These are phyloP conservation scores for Candida sithepensis DNA, from an alignment of 805 yeast genomes.

Conservation along the genomic window DNA sequence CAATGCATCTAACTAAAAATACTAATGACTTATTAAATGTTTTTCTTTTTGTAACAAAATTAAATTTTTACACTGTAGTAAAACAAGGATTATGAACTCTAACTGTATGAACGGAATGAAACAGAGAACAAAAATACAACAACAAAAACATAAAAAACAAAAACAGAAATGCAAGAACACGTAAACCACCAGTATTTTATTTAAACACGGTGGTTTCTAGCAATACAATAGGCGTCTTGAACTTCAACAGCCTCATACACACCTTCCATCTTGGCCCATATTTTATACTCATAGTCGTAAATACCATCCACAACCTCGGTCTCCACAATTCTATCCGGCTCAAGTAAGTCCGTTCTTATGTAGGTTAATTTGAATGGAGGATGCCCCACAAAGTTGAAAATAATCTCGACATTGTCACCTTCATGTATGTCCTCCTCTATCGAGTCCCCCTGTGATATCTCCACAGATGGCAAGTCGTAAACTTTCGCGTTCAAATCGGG, in stretches of 20 bases:
- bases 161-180: background rate
- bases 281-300: constrained; percentile 61
- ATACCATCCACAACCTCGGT: constrained; percentile 66
- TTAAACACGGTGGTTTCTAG: constrained; percentile 29
- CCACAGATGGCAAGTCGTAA: constrained; percentile 67
- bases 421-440: constrained; percentile 82
- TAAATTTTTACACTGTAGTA: background rate
- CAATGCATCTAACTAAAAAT: background rate
- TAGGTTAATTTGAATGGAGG: constrained; percentile 91
- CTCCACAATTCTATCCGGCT: constrained; percentile 40
- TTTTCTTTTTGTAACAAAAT: background rate
- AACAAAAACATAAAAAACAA: background rate
- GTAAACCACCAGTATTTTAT: background rate
- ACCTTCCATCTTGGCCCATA: constrained; percentile 83
- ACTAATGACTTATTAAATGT: background rate
- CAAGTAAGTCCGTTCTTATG: constrained; percentile 52
- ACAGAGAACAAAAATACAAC: background rate
- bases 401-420: constrained; percentile 90
- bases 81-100: background rate
- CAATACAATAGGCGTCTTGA: constrained; percentile 75
- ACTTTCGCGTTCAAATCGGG: constrained; percentile 32
- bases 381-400: constrained; percentile 76
- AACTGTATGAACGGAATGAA: background rate
- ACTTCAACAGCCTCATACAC: constrained; percentile 89
- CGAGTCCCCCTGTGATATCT: constrained; percentile 73